Evolutionary conservation across 345 rosid genomes (phyloP).

Genomic region (Citrus maxima): DNA sequence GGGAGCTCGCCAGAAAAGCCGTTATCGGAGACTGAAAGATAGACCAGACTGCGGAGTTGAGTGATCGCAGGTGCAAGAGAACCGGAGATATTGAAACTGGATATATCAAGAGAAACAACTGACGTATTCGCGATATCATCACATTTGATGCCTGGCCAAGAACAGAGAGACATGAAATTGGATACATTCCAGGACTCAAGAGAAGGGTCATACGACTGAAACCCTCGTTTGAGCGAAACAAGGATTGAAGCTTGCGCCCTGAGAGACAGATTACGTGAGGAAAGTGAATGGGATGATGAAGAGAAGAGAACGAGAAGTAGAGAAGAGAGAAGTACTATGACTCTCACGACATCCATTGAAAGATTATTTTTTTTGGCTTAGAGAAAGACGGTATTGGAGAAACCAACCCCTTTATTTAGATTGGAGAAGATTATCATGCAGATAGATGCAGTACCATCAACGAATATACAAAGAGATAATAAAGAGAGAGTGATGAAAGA

Average conservation of each 20-base stretch:
- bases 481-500: background rate
- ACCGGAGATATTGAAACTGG: slow-evolving; percentile 56
- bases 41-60: slow-evolving; percentile 33
- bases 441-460: background rate
- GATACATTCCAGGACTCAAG: slow-evolving; percentile 50
- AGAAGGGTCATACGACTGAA: slow-evolving; percentile 42
- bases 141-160: slow-evolving; percentile 55
- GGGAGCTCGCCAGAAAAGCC: slow-evolving; percentile 54
- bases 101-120: slow-evolving; percentile 48
- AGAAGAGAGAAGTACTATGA: slow-evolving; percentile 17
- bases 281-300: slow-evolving; percentile 22
- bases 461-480: background rate
- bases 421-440: slow-evolving; percentile 3
- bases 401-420: slow-evolving; percentile 15
- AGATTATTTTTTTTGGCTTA: background rate
- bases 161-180: slow-evolving; percentile 44
- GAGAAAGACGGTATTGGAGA: background rate
- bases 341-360: slow-evolving; percentile 18
- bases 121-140: slow-evolving; percentile 34
- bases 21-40: slow-evolving; percentile 47
- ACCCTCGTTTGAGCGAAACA: slow-evolving; percentile 45
- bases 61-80: slow-evolving; percentile 48
- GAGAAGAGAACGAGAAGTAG: slow-evolving; percentile 18
- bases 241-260: slow-evolving; percentile 54
- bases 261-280: slow-evolving; percentile 36